A percentile compares a stretch with the other conserved stretches of the same genome.
phyloP scores from a whole-genome alignment of 106 monocot species.

The Allium cepa region DNA sequence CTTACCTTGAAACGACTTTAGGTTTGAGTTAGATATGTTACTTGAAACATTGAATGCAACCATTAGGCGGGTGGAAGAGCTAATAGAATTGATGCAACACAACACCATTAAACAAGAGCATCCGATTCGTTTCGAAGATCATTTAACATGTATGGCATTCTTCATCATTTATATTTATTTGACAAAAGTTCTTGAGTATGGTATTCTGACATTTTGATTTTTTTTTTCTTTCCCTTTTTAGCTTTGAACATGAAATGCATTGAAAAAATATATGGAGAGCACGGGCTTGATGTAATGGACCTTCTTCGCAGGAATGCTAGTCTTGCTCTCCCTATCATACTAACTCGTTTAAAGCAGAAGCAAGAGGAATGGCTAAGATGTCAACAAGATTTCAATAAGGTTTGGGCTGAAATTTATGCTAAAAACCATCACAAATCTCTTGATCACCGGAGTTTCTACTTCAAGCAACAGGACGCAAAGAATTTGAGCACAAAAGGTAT shows the following conservation, averaged over 20 bases:
- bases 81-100: constrained; percentile 63
- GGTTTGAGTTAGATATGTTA: constrained; percentile 92
- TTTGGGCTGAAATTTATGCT: constrained; percentile 84
- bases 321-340: constrained; percentile 66
- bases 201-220: neutral
- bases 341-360: constrained; percentile 86
- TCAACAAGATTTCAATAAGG: constrained; percentile 77
- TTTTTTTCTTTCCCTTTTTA: constrained; percentile 9
- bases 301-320: constrained; percentile 64
- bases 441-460: constrained; percentile 90
- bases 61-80: constrained; percentile 54
- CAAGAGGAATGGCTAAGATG: constrained; percentile 85
- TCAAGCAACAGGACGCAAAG: constrained; percentile 87
- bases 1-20: constrained; percentile 12
- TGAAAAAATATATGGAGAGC: constrained; percentile 84
- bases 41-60: constrained; percentile 67
- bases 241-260: constrained; percentile 86
- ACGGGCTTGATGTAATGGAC: constrained; percentile 84
- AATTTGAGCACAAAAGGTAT: constrained; percentile 84
- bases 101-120: constrained; percentile 49
- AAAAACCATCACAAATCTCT: constrained; percentile 91
- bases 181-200: neutral
- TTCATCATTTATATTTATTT: neutral
- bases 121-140: constrained; percentile 57
- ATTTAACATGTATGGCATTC: constrained; percentile 54